Evolutionary conservation across 192 early-diverging fungal genomes (phyloP), one percentile per base, ranked within the genome.

Genomic region (Chytriomyces confervae): DNA sequence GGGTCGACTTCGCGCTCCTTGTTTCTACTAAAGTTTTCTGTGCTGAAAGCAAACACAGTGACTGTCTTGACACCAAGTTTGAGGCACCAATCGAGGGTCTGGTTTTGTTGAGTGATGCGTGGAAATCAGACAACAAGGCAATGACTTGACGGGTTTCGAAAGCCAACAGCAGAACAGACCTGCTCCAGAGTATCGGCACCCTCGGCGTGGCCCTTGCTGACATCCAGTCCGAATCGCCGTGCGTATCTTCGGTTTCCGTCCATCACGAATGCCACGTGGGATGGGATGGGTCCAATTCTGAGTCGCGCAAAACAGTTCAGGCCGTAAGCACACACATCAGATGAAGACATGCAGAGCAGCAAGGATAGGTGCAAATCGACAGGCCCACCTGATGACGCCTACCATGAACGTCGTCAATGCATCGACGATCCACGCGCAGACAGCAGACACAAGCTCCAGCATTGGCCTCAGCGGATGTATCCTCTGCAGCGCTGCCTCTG

Each of bases 201-300:
- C 18, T 86, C 87, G 29, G 89, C 85, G 79, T 99, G 96, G 7
- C 96, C 98, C 7, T 84, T 63, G 48, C 87, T 83, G 43, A 89
- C 79, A 20, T 85, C 83, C 63, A 88, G 79, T 6, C 78, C 78
- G 16, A 24, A 18, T 3, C 82, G 80, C 62, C 90, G 91, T 50
- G 95, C 97, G 80, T 88, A 99, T 43, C 98, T 89, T 47, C 98
- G 85, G 84, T 99, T 99, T 7, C 98, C 98, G 80, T 99, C 98
- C 93, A 99, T 95, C 60, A 99, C 94, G 79, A 99, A 96, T 3
- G 92, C 96, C 16, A 98, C 86, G 80, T 99, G 98, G 29, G 86
- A 81, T 5, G 98, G 98, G 11, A 99, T 87, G 0, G 92, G 90
- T 7, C 97, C 96, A 50, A 91, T 86, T 9, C 77, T 70, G 20